Evolutionary conservation across 805 yeast genomes (phyloP).

Genomic region (Grigorovia humatica): DNA sequence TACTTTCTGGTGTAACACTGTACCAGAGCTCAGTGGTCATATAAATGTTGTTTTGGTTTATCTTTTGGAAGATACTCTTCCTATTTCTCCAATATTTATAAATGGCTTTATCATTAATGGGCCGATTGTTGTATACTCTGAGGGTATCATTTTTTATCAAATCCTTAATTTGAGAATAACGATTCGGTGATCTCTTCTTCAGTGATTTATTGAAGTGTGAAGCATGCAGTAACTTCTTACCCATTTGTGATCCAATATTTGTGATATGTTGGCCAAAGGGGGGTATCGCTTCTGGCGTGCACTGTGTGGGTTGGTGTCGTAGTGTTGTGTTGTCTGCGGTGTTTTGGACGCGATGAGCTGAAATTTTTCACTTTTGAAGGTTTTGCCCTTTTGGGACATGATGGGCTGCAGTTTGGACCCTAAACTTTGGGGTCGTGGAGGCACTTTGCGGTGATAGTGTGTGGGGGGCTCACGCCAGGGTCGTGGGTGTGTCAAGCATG

Average conservation of each 20-base stretch:
- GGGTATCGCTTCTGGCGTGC: too few relatives aligned
- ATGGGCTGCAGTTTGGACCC: background rate
- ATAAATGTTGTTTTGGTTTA: constrained; percentile 51
- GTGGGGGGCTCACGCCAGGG: too few relatives aligned
- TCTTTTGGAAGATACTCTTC: constrained; percentile 48
- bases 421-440: background rate
- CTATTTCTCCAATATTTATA: constrained; percentile 55
- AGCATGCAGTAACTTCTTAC: constrained; percentile 10
- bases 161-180: constrained; percentile 9
- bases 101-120: constrained; percentile 9
- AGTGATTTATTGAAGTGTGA: constrained; percentile 6
- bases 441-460: background rate
- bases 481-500: too few relatives aligned
- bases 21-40: constrained; percentile 73
- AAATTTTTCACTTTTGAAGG: background rate
- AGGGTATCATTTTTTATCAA: constrained; percentile 9
- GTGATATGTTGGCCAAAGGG: too few relatives aligned
- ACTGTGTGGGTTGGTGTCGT: too few relatives aligned
- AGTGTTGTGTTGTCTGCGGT: too few relatives aligned
- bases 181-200: constrained; percentile 4
- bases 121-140: constrained; percentile 11
- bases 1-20: constrained; percentile 75
- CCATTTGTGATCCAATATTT: constrained; percentile 4
- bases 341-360: background rate
- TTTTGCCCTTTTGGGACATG: constrained; percentile 2